Base-by-base conservation (phyloP, 306 rosid genomes). In the Hippophae rhamnoides region DNA sequence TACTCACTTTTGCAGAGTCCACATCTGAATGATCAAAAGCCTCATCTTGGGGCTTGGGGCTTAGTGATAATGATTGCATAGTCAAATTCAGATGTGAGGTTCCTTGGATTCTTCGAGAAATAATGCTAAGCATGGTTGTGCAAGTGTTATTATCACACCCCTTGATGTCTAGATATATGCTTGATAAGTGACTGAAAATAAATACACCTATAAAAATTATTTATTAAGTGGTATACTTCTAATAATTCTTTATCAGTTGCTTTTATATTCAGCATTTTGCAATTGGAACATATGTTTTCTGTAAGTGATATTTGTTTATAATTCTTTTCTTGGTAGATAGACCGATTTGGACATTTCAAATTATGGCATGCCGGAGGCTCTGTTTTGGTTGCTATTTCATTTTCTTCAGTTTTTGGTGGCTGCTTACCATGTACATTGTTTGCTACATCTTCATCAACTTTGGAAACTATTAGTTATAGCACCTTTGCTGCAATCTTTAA, bases 311-410 rank as follows among this genome's bases (percentile, higher is more conserved):
- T 23, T 61, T n/a, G 46, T 61, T 55, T 68, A 60, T 43, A 58
- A 54, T 60, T 41, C 10, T 61, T 74, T 61, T 54, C 60, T 70
- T 76, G 82, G 76, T 69, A 92, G 98, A 92, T 92, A 74, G 98
- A 92, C 76, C 75, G 93, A 62, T 92, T 87, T 69, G 98, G 98
- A 60, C 90, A 76, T 82, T 87, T 92, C 86, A 87, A 92, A 77
- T 71, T 87, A 77, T 92, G 98, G 96, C 98, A 92, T 77, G 96
- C 75, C 56, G 96, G 89, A n/a, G 98, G 98, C 71, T 90, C 98
- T 64, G 11, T 78, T 52, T 75, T 90, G 84, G 98, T 90, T 66
- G 95, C 98, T n/a, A 67, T 83, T 68, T 90, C 98, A 52, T 90
- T 90, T 85, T 90, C 98, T 74, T 90, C 98, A 5, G 95, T 87